phyloP scores from a whole-genome alignment of 305 asterid genomes.

The Coffea humblotiana region DNA sequence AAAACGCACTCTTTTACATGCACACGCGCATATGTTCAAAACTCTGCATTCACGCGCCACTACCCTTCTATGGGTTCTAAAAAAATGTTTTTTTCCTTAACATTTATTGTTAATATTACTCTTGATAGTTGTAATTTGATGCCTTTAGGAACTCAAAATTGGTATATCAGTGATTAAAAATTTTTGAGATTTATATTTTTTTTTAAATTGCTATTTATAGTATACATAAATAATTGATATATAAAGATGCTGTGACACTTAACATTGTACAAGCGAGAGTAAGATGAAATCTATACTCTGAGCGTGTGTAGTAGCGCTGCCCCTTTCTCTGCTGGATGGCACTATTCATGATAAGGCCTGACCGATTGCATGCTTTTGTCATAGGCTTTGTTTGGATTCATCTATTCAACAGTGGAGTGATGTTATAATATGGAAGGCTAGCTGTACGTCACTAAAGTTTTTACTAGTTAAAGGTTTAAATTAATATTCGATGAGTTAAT shows the following conservation, averaged over 20 bases:
- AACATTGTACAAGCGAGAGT: neutral
- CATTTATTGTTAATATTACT: neutral
- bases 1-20: neutral
- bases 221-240: neutral
- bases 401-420: neutral
- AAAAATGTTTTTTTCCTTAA: too few relatives aligned
- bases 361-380: neutral
- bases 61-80: neutral
- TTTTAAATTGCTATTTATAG: neutral
- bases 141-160: neutral
- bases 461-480: neutral
- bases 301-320: neutral
- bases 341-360: constrained; percentile 4
- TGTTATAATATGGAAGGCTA: neutral
- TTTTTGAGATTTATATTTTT: neutral
- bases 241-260: neutral
- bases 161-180: neutral
- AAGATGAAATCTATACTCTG: neutral
- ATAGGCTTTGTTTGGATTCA: neutral
- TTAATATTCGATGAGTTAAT: neutral
- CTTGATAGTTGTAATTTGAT: neutral
- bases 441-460: neutral
- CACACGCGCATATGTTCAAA: constrained; percentile 7
- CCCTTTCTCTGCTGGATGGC: neutral
- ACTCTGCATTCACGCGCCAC: neutral